These are phyloP conservation scores for Microthlaspi erraticum DNA, from an alignment of 345 rosid genomes.

Conservation along the genomic window DNA sequence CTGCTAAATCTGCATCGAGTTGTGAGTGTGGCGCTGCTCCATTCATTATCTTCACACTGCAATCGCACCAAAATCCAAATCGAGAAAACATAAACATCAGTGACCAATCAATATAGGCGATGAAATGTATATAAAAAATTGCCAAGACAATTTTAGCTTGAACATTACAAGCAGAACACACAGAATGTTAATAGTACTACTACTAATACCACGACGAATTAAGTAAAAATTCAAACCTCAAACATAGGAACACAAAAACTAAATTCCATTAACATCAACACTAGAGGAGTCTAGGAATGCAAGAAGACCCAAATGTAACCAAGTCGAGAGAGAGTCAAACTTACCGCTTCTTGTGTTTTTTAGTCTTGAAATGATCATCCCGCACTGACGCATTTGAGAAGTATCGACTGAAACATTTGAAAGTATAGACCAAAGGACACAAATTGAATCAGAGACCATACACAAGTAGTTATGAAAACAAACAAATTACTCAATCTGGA, in stretches of 20 bases:
- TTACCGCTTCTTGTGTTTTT: conserved; percentile 91
- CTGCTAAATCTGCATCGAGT: conserved; percentile 92
- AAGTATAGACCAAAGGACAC: background rate
- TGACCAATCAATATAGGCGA: background rate
- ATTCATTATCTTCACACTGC: conserved; percentile 75
- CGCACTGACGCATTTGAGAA: conserved; percentile 66
- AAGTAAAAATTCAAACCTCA: too few relatives aligned
- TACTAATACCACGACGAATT: too few relatives aligned
- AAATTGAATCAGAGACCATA: background rate
- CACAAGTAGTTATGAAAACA: background rate
- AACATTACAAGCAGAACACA: too few relatives aligned
- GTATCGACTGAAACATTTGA: conserved; percentile 65
- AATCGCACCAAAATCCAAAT: conserved; percentile 9
- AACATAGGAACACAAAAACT: too few relatives aligned
- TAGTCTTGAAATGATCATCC: conserved; percentile 88
- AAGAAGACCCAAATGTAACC: background rate
- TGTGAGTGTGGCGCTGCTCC: conserved; percentile 92
- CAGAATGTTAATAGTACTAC: too few relatives aligned
- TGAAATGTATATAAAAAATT: too few relatives aligned
- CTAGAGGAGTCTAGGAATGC: too few relatives aligned
- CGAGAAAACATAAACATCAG: background rate
- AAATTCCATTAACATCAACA: too few relatives aligned
- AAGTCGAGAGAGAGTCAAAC: background rate
- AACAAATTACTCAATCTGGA: background rate
- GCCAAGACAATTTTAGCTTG: too few relatives aligned